Percentiles rank a stretch among this genome's conserved stretches.
These are phyloP conservation scores for Penicillium silybi DNA, from an alignment of 495 filamentous ascomycete genomes.

Conservation along the genomic window DNA sequence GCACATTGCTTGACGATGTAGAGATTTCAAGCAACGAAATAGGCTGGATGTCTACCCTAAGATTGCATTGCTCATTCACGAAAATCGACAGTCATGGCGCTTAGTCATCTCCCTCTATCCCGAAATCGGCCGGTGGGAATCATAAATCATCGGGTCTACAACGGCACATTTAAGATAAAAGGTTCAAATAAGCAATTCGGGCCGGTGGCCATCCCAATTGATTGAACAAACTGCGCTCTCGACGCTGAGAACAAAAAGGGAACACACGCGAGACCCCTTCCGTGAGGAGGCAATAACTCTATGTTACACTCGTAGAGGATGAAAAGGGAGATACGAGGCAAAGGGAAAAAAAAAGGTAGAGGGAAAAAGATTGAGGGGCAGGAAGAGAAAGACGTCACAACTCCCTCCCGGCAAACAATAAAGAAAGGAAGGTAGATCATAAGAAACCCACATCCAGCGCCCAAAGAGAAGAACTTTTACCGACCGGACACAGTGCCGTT, in stretches of 20 bases:
- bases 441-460: constrained; percentile 16
- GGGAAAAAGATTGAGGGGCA: constrained; percentile 15
- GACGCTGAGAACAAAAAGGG: background rate
- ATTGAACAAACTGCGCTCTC: constrained; percentile 1
- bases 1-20: constrained; percentile 12
- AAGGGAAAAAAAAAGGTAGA: constrained; percentile 1
- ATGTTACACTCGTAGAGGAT: constrained; percentile 33
- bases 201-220: constrained; percentile 8
- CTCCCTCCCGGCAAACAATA: constrained; percentile 25
- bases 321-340: constrained; percentile 12
- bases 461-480: constrained; percentile 21
- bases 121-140: background rate
- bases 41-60: background rate
- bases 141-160: background rate
- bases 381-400: constrained; percentile 35
- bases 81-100: background rate
- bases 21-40: background rate
- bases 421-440: constrained; percentile 11
- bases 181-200: background rate
- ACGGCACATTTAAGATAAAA: background rate
- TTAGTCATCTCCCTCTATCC: background rate
- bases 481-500: constrained; percentile 7
- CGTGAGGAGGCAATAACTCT: constrained; percentile 39
- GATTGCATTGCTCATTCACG: background rate
- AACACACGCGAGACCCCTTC: constrained; percentile 6